phyloP scores from a whole-genome alignment of 495 filamentous ascomycete species.

The Thozetella sp. region DNA sequence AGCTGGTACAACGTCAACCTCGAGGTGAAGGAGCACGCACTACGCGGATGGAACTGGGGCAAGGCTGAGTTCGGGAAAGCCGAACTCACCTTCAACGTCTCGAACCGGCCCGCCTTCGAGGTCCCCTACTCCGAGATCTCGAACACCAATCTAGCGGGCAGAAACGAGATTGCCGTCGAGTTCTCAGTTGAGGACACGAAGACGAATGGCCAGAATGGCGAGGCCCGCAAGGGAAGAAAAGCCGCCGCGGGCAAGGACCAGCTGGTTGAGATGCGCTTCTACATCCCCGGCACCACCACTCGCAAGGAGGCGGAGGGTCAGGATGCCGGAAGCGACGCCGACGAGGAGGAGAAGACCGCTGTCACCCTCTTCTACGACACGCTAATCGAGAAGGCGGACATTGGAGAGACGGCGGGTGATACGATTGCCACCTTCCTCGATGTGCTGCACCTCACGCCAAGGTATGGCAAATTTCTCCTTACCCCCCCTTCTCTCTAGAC shows the following conservation, averaged over 20 bases:
- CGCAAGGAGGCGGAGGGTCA: conserved; percentile 84
- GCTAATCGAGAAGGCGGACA: conserved; percentile 98
- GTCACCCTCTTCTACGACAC: conserved; percentile 96
- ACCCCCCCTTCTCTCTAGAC: not conserved
- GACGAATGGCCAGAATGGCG: conserved; percentile 74
- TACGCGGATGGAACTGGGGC: conserved; percentile 99
- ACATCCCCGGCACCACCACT: conserved; percentile 89
- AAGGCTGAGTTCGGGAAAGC: conserved; percentile 96
- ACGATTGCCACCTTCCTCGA: conserved; percentile 97
- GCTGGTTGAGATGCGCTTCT: conserved; percentile 97
- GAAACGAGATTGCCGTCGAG: conserved; percentile 97
- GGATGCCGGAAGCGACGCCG: conserved; percentile 66
- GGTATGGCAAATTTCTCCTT: conserved; percentile 53
- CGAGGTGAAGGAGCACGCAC: conserved; percentile 87
- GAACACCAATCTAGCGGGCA: conserved; percentile 96
- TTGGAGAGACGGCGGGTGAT: conserved; percentile 96
- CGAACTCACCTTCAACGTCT: conserved; percentile 94
- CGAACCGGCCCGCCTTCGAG: conserved; percentile 96
- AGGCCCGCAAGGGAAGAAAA: conserved; percentile 83
- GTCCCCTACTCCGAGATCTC: conserved; percentile 97
- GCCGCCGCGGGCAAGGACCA: conserved; percentile 86
- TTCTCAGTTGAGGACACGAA: conserved; percentile 73
- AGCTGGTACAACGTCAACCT: conserved; percentile 94
- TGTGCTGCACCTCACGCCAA: conserved; percentile 94
- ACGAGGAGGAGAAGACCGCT: conserved; percentile 85